Conservation (phyloP, 495 filamentous ascomycete species). For the Bacidia gigantensis region DNA sequence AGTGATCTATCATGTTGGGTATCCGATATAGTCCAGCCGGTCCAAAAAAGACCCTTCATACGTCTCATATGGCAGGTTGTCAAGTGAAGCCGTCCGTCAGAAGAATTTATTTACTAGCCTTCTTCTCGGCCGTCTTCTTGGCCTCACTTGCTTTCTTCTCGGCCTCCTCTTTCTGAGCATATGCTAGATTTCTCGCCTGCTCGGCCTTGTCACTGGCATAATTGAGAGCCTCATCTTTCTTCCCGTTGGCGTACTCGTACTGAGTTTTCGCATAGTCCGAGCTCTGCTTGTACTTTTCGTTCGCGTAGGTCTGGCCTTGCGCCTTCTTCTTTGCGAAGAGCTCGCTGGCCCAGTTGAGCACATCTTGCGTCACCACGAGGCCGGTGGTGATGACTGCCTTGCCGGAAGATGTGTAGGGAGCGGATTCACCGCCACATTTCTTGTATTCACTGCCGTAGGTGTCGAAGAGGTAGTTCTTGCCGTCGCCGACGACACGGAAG, state of each 20-base stretch:
- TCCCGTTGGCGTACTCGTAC: constrained; percentile 2
- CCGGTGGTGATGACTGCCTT: constrained; percentile 67
- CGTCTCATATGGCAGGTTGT: too few species aligned
- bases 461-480: constrained; percentile 60
- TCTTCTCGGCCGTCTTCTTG: constrained; percentile 2
- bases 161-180: constrained; percentile 41
- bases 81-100: too few species aligned
- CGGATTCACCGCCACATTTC: constrained; percentile 51
- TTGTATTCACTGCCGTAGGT: constrained; percentile 64
- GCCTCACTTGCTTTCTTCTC: constrained; percentile 8
- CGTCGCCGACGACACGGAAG: constrained; percentile 46
- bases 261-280: constrained; percentile 1
- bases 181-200: constrained; percentile 11
- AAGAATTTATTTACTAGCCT: constrained; percentile 1
- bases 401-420: constrained; percentile 46
- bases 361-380: constrained; percentile 56
- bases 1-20: too few species aligned
- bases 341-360: constrained; percentile 41
- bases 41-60: too few species aligned
- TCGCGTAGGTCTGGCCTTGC: constrained; percentile 41
- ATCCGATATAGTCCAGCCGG: too few species aligned
- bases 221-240: constrained; percentile 1
- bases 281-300: constrained; percentile 35
- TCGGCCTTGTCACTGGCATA: constrained; percentile 12
- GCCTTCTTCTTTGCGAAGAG: constrained; percentile 47